Base-by-base conservation (phyloP, 139 green algal species). In the Chlamydomonas sp. region DNA sequence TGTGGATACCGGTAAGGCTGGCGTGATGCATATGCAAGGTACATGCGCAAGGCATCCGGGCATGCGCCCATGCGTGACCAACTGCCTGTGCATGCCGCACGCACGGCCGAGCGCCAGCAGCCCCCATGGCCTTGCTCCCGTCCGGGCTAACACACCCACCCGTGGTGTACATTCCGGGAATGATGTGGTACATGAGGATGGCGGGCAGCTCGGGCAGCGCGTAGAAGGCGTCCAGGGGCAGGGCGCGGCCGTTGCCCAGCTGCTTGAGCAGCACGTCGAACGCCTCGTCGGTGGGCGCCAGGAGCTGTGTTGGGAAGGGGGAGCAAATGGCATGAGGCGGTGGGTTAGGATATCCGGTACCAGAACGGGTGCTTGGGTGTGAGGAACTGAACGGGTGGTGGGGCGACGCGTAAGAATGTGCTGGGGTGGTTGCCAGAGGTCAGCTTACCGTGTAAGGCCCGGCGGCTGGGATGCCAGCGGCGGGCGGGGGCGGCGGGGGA, bases 131-230 rank as follows among this genome's bases (percentile, higher is more conserved):
- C n/a, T n/a, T n/a, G n/a, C n/a, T n/a, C n/a, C n/a, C n/a, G n/a
- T n/a, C 73, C 73, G n/a, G 31, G 67, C 16, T 73, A 17, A 69
- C 20, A 57, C 62, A 72, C 91, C 84, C 71, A 92, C 91, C 80
- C 31, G 88, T 94, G 69, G 88, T 90, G 85, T 93, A 95, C n/a
- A 67, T 62, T 3, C 94, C 94, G 0, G 90, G 88, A 20, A 96
- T 66, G 77, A 96, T 92, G 86, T 96, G 94, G 90, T 96, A 96
- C 85, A 89, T 78, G 78, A 96, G 80, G 80, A 96, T 96, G 85
- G 94, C 90, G 64, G 90, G 92, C 31, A 96, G 87, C 88, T 95
- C 90, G 6, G 93, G 94, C 83, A 94, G 85, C 4, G 8, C 74
- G 31, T 93, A 85, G 67, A 96, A 87, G 20, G 77, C 80, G 2